Evolutionary conservation across 75 land plant species (phyloP).

Genomic region (Adiantum capillusveneris): DNA sequence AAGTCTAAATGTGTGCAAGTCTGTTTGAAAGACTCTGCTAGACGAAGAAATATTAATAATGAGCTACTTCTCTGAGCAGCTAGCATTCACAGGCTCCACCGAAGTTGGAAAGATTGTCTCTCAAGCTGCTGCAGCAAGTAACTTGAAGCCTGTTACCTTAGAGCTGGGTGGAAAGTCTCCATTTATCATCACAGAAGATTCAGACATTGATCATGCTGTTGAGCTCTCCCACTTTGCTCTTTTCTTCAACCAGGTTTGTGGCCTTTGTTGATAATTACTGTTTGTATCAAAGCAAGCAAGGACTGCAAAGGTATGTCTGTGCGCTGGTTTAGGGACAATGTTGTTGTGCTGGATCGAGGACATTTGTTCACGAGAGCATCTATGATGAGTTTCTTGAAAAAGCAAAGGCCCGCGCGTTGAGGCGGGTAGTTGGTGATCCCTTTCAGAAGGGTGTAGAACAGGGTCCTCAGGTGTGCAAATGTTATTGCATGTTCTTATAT

Average conservation of each 20-base stretch:
- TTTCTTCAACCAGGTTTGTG: slow-evolving; percentile 40
- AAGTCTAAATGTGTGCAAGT: too few species aligned
- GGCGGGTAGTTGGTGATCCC: slow-evolving; percentile 48
- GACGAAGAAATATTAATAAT: neutral
- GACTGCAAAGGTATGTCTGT: too few species aligned
- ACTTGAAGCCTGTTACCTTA: slow-evolving; percentile 42
- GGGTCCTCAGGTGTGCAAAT: slow-evolving; percentile 39
- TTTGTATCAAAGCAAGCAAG: too few species aligned
- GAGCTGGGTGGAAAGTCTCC: slow-evolving; percentile 57
- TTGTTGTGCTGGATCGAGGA: slow-evolving; percentile 49
- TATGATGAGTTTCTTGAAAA: slow-evolving; percentile 52
- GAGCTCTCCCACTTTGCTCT: slow-evolving; percentile 49
- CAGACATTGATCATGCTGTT: slow-evolving; percentile 44
- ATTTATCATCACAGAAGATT: slow-evolving; percentile 44
- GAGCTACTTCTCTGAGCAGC: slow-evolving; percentile 4
- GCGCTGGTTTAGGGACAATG: slow-evolving; percentile 29
- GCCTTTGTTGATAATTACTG: too few species aligned
- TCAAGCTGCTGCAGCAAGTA: slow-evolving; percentile 36
- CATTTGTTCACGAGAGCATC: slow-evolving; percentile 47
- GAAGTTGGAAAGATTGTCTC: slow-evolving; percentile 28
- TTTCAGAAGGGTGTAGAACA: slow-evolving; percentile 42
- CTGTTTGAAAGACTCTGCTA: neutral
- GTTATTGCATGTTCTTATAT: too few species aligned
- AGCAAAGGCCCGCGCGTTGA: slow-evolving; percentile 26
- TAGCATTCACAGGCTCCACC: slow-evolving; percentile 52